A percentile compares a stretch with the other conserved stretches of the same genome.
Conservation (phyloP, 2,329 filamentous ascomycete species). For the Sclerotinia sclerotiorum region DNA sequence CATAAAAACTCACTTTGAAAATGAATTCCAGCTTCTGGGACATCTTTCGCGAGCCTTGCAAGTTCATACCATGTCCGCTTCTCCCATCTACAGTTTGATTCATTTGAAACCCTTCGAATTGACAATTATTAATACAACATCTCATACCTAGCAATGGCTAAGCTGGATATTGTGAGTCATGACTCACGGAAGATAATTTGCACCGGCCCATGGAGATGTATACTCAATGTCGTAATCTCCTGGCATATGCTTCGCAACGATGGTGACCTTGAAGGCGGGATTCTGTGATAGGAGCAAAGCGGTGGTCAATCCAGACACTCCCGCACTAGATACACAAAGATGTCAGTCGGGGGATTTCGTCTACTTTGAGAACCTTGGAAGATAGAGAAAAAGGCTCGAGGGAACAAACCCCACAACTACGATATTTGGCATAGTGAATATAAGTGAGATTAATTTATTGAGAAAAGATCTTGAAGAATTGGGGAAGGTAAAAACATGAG, state of each 20-base stretch:
- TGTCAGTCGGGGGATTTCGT: conserved; percentile 3
- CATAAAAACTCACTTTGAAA: conserved; percentile 58
- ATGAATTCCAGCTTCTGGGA: conserved; percentile 78
- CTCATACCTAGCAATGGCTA: conserved; percentile 7
- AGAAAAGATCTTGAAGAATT: not conserved
- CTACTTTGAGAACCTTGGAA: not conserved
- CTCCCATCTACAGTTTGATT: conserved; percentile 54
- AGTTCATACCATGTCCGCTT: conserved; percentile 64
- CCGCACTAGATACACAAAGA: conserved; percentile 49
- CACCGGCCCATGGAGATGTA: conserved; percentile 84
- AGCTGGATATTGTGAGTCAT: not conserved
- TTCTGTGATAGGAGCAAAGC: conserved; percentile 61
- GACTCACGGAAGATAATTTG: conserved; percentile 72
- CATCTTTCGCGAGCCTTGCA: conserved; percentile 57
- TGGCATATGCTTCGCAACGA: conserved; percentile 86
- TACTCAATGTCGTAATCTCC: conserved; percentile 93
- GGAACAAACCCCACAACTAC: conserved; percentile 42
- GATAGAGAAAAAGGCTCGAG: conserved; percentile 25
- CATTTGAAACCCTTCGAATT: conserved; percentile 28
- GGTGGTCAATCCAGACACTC: conserved; percentile 65
- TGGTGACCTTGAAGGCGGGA: conserved; percentile 59
- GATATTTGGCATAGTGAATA: conserved; percentile 40
- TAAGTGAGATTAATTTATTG: not conserved
- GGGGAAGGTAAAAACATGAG: not conserved
- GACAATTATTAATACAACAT: conserved; percentile 37